phyloP scores from a whole-genome alignment of 257 asterid species.

The Solanum lycopersicoides region DNA sequence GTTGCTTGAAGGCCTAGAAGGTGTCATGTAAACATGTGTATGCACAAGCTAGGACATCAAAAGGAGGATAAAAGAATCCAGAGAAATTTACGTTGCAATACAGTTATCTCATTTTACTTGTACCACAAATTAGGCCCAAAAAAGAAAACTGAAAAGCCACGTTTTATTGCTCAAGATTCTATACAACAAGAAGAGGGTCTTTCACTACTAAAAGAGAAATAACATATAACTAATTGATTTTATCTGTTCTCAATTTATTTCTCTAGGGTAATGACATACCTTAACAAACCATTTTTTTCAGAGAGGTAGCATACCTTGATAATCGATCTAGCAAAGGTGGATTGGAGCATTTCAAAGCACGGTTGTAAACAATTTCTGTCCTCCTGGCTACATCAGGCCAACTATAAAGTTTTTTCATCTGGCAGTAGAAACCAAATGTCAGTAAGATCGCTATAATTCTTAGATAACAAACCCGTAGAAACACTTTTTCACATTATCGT shows the following conservation, averaged over 20 bases:
- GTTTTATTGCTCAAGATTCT: neutral
- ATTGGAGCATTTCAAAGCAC: constrained; percentile 66
- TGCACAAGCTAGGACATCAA: neutral
- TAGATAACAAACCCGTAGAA: neutral
- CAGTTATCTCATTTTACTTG: neutral
- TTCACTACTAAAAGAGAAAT: neutral
- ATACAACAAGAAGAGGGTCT: neutral
- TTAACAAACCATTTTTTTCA: neutral
- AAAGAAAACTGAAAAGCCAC: neutral
- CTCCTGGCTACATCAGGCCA: constrained; percentile 96
- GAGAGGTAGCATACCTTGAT: constrained; percentile 42
- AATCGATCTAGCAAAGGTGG: constrained; percentile 67
- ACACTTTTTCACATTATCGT: neutral
- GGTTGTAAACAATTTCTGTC: constrained; percentile 81
- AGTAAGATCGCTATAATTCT: neutral
- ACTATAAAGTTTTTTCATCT: constrained; percentile 89
- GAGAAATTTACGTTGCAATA: neutral
- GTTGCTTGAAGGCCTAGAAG: neutral
- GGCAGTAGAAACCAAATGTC: constrained; percentile 6
- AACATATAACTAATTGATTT: neutral
- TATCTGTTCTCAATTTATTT: neutral
- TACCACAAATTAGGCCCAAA: neutral
- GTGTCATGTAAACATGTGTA: neutral
- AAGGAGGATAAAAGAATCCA: neutral
- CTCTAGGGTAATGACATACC: neutral